A percentile compares a stretch with the other conserved stretches of the same genome.
These are phyloP conservation scores for Erythrobasidium hasegawianum DNA, from an alignment of 1,284 basidiomycete genomes.

Conservation along the genomic window DNA sequence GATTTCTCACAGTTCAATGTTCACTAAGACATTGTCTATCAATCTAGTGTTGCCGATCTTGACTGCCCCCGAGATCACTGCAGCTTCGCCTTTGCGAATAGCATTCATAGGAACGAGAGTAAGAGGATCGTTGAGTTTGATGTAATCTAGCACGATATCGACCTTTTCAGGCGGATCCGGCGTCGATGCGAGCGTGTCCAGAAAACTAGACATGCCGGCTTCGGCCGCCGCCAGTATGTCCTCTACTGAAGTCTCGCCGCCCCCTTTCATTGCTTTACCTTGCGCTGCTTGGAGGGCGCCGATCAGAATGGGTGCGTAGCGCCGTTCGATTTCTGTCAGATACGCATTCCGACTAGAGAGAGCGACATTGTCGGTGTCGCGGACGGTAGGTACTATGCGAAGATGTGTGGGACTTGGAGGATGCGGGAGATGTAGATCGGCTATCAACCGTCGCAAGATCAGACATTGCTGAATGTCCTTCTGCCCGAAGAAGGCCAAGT, in stretches of 20 bases:
- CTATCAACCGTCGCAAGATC: constrained; percentile 74
- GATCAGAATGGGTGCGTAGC: constrained; percentile 67
- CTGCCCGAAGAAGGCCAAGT: constrained; percentile 90
- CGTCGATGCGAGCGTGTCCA: constrained; percentile 48
- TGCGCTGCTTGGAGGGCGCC: constrained; percentile 62
- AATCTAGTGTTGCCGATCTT: constrained; percentile 82
- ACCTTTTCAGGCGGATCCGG: constrained; percentile 51
- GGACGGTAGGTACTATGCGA: constrained; percentile 77
- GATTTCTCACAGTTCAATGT: constrained; percentile 34
- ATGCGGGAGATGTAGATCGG: constrained; percentile 74
- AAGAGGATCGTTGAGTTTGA: constrained; percentile 78
- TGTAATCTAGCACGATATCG: constrained; percentile 70
- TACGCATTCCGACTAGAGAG: constrained; percentile 90
- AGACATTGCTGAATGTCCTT: constrained; percentile 97
- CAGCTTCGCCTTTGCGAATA: constrained; percentile 50
- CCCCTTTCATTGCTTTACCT: constrained; percentile 56
- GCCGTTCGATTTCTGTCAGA: constrained; percentile 63
- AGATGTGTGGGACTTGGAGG: constrained; percentile 63
- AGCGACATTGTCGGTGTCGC: constrained; percentile 65
- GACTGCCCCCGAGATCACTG: constrained; percentile 82
- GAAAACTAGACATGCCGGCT: constrained; percentile 45
- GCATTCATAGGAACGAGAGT: constrained; percentile 56
- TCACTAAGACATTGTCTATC: constrained; percentile 87
- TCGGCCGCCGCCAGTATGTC: constrained; percentile 29
- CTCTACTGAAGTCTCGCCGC: constrained; percentile 12